Percentiles rank a stretch among this genome's conserved stretches.
Conservation (phyloP, 768 basidiomycete species). For the Pleurotus djamor region DNA sequence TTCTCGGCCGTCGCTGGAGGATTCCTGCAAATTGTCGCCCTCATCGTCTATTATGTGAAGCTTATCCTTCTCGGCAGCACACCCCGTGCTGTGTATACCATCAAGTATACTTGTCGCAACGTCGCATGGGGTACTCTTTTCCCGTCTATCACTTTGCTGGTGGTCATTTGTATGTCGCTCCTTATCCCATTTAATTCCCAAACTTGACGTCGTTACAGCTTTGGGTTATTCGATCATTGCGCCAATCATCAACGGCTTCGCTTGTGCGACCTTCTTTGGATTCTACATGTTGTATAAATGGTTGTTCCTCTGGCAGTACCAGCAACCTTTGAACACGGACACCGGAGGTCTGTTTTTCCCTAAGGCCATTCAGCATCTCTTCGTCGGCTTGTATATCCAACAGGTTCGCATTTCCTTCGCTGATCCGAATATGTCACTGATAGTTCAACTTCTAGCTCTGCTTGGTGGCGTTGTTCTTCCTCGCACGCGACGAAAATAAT, state of each 20-base stretch:
- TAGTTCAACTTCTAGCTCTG: constrained; percentile 44
- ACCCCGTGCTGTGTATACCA: constrained; percentile 78
- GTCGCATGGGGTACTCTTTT: constrained; percentile 80
- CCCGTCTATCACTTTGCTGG: constrained; percentile 71
- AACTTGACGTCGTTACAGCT: constrained; percentile 30
- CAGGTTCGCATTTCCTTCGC: constrained; percentile 33
- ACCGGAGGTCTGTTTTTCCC: constrained; percentile 97
- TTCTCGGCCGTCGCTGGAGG: constrained; percentile 77
- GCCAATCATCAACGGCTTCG: constrained; percentile 91
- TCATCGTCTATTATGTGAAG: constrained; percentile 90
- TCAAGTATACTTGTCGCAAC: constrained; percentile 71
- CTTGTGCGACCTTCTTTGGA: constrained; percentile 76
- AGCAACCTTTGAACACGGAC: constrained; percentile 66
- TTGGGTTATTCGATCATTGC: constrained; percentile 86
- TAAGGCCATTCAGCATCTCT: constrained; percentile 88
- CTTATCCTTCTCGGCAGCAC: constrained; percentile 86
- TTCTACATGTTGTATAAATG: constrained; percentile 88
- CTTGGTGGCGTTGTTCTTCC: constrained; percentile 88
- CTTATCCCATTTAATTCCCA: background rate
- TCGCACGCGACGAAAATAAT: constrained; percentile 54
- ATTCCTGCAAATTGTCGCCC: constrained; percentile 73
- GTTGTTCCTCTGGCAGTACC: constrained; percentile 77
- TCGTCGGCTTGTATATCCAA: constrained; percentile 92
- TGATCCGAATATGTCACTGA: background rate
- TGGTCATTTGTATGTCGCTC: constrained; percentile 69